phyloP scores from a whole-genome alignment of 805 yeast genomes.

The Brettanomyces nanus region DNA sequence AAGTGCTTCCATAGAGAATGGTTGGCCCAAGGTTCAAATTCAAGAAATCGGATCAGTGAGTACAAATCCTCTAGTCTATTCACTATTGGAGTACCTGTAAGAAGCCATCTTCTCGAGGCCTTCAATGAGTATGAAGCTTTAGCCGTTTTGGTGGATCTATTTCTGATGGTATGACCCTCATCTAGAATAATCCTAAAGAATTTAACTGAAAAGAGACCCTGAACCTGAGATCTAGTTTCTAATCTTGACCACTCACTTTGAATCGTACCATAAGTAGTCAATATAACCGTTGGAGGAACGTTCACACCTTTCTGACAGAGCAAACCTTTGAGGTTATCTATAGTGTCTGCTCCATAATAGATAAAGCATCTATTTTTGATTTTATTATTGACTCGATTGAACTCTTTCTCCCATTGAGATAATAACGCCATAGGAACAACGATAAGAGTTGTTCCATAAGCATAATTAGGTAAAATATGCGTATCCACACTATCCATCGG shows the following conservation, averaged over 20 bases:
- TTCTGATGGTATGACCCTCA: conserved; percentile 87
- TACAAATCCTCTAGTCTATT: conserved; percentile 82
- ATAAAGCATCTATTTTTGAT: conserved; percentile 38
- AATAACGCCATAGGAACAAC: conserved; percentile 86
- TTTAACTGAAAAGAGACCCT: conserved; percentile 62
- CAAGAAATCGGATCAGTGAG: conserved; percentile 64
- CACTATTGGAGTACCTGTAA: conserved; percentile 91
- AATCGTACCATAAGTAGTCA: conserved; percentile 86
- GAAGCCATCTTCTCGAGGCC: conserved; percentile 67
- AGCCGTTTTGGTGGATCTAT: conserved; percentile 69
- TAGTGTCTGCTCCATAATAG: conserved; percentile 65
- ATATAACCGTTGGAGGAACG: conserved; percentile 56
- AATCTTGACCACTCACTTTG: conserved; percentile 62
- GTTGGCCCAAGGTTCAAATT: conserved; percentile 85
- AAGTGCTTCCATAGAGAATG: conserved; percentile 83
- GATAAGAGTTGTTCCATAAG: conserved; percentile 63
- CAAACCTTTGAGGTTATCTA: conserved; percentile 39
- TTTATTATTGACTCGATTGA: conserved; percentile 41
- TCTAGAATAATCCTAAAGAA: conserved; percentile 69
- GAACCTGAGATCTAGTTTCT: conserved; percentile 24
- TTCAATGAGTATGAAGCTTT: conserved; percentile 63
- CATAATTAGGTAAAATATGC: conserved; percentile 35
- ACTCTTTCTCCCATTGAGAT: conserved; percentile 89
- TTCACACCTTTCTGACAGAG: conserved; percentile 32
- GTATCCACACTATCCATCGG: conserved; percentile 36